Evolutionary conservation across 805 yeast species (phyloP).

Genomic region (Kodamaea neixiangensis): DNA sequence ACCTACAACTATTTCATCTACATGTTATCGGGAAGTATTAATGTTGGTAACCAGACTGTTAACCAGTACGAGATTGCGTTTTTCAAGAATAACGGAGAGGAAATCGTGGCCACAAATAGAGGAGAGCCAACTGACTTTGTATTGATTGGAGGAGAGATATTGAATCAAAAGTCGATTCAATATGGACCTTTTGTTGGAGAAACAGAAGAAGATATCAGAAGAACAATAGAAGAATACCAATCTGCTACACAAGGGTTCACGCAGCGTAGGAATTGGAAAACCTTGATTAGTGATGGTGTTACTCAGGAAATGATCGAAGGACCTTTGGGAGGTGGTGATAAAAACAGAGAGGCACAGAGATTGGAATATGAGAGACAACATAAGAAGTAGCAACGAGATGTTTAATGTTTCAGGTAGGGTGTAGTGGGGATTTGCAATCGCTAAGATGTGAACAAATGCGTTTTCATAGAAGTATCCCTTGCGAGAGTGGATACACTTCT

Average conservation of each 20-base stretch:
- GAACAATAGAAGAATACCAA: slow-evolving; percentile 76
- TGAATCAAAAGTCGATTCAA: slow-evolving; percentile 77
- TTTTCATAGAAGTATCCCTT: too few relatives aligned
- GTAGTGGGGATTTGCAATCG: too few relatives aligned
- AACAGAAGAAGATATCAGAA: slow-evolving; percentile 59
- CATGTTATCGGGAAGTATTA: slow-evolving; percentile 57
- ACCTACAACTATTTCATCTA: slow-evolving; percentile 73
- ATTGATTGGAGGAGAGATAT: slow-evolving; percentile 69
- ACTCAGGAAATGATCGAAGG: slow-evolving; percentile 43
- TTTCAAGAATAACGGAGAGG: slow-evolving; percentile 64
- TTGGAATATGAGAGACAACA: slow-evolving; percentile 9
- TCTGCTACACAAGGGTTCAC: slow-evolving; percentile 68
- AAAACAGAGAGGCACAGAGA: slow-evolving; percentile 28
- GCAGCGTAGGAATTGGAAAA: slow-evolving; percentile 61
- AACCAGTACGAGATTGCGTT: slow-evolving; percentile 55
- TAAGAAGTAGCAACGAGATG: too few relatives aligned
- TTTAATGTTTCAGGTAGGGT: too few relatives aligned
- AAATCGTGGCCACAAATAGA: slow-evolving; percentile 14
- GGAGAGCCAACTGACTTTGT: slow-evolving; percentile 54
- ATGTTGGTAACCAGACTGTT: slow-evolving; percentile 43
- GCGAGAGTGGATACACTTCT: too few relatives aligned
- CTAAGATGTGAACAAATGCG: too few relatives aligned
- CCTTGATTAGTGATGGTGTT: slow-evolving; percentile 48
- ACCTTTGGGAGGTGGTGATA: slow-evolving; percentile 36
- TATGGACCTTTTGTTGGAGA: slow-evolving; percentile 92